Conservation (phyloP, 2,329 filamentous ascomycete species). For the Diaporthe vexans region DNA sequence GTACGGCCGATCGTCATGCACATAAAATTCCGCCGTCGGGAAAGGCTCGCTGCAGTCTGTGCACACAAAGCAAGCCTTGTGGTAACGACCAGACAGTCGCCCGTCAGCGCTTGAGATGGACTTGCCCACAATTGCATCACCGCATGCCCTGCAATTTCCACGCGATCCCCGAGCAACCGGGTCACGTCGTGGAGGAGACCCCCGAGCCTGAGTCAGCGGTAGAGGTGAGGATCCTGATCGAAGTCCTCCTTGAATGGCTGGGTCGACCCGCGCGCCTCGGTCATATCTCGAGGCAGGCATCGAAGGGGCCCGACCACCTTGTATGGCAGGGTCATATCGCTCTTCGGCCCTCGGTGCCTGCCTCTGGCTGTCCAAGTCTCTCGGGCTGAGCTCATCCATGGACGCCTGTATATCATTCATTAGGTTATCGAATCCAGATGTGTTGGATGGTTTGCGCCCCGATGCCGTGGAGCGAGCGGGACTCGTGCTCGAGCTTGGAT, state of each 20-base stretch:
- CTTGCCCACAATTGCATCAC: slow-evolving; percentile 84
- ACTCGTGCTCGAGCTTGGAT: slow-evolving; percentile 72
- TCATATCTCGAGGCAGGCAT: slow-evolving; percentile 36
- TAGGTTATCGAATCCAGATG: slow-evolving; percentile 63
- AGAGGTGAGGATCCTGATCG: slow-evolving; percentile 20
- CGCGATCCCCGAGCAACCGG: slow-evolving; percentile 61
- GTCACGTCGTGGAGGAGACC: slow-evolving; percentile 54
- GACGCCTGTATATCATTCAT: slow-evolving; percentile 70
- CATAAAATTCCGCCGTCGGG: slow-evolving; percentile 91
- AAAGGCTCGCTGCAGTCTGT: slow-evolving; percentile 86
- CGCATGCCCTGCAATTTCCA: slow-evolving; percentile 87
- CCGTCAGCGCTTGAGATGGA: slow-evolving; percentile 95
- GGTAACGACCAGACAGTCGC: slow-evolving; percentile 90
- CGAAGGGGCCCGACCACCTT: slow-evolving; percentile 39
- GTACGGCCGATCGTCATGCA: slow-evolving; percentile 87
- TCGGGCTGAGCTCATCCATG: slow-evolving; percentile 57
- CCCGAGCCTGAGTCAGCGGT: slow-evolving; percentile 35
- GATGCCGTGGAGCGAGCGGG: slow-evolving; percentile 60
- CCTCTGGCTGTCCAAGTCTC: slow-evolving; percentile 43
- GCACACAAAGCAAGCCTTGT: slow-evolving; percentile 96
- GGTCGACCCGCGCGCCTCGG: slow-evolving; percentile 49
- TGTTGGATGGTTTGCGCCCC: slow-evolving; percentile 58
- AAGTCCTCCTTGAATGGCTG: slow-evolving; percentile 45
- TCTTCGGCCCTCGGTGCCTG: slow-evolving; percentile 44
- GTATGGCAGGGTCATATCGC: slow-evolving; percentile 51